A percentile compares a stretch with the other conserved stretches of the same genome.
phyloP scores from a whole-genome alignment of 2,329 filamentous ascomycete genomes.

The Fusarium albidum region DNA sequence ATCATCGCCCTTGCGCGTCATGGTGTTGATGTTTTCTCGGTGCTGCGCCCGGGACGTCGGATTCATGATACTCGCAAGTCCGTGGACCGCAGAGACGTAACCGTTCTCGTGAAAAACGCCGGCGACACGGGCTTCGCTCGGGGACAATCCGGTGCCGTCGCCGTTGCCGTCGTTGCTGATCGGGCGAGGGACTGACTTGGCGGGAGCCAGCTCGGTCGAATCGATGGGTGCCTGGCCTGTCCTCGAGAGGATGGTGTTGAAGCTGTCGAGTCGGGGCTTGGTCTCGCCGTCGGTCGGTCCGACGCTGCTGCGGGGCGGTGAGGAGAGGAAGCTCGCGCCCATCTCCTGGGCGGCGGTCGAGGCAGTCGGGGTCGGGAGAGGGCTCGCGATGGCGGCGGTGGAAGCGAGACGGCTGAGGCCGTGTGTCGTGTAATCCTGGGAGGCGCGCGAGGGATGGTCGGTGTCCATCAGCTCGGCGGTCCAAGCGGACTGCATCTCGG shows the following conservation, averaged over 20 bases:
- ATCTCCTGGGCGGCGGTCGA: constrained; percentile 38
- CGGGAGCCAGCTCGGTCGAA: constrained; percentile 23
- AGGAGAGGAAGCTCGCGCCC: constrained; percentile 40
- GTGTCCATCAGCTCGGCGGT: constrained; percentile 40
- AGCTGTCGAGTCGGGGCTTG: constrained; percentile 37
- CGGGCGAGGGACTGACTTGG: constrained; percentile 35
- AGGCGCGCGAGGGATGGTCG: constrained; percentile 26
- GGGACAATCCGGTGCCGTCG: constrained; percentile 42
- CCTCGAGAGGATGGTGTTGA: constrained; percentile 35
- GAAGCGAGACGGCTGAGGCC: constrained; percentile 41
- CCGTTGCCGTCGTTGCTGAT: constrained; percentile 42
- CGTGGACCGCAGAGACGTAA: constrained; percentile 46
- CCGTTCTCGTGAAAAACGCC: constrained; percentile 47
- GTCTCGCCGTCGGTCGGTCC: constrained; percentile 38
- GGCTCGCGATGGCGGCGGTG: constrained; percentile 41
- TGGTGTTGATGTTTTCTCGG: constrained; percentile 41
- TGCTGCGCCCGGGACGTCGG: constrained; percentile 41
- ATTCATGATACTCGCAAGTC: constrained; percentile 47
- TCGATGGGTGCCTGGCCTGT: constrained; percentile 21
- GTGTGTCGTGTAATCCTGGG: constrained; percentile 39
- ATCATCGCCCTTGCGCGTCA: constrained; percentile 39
- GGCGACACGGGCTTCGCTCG: constrained; percentile 46
- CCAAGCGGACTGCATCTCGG: constrained; percentile 40
- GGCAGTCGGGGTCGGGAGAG: constrained; percentile 39
- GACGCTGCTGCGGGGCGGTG: constrained; percentile 40